Evolutionary conservation across 768 basidiomycete species (phyloP).

Genomic region (Punctularia strigosozonata): DNA sequence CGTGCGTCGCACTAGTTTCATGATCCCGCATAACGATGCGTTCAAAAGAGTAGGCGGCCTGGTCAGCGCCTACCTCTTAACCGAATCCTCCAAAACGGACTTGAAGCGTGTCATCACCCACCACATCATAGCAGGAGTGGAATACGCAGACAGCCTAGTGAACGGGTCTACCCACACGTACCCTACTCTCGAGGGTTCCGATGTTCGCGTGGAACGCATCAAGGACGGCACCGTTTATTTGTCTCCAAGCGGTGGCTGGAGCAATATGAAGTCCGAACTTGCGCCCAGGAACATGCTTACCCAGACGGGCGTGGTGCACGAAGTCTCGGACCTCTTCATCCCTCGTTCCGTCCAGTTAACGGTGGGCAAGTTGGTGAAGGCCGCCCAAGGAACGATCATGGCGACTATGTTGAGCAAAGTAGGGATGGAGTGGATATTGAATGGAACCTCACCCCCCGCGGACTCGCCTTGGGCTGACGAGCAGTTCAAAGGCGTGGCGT

Average conservation of each 20-base stretch:
- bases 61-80: constrained; percentile 77
- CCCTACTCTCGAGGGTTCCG: constrained; percentile 76
- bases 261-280: constrained; percentile 50
- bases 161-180: constrained; percentile 64
- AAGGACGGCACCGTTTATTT: constrained; percentile 35
- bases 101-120: constrained; percentile 79
- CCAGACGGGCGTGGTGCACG: constrained; percentile 83
- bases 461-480: constrained; percentile 52
- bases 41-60: constrained; percentile 79
- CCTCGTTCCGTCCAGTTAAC: constrained; percentile 82
- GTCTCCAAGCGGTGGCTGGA: constrained; percentile 69
- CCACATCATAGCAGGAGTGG: constrained; percentile 66
- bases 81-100: constrained; percentile 67
- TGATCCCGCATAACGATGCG: constrained; percentile 84
- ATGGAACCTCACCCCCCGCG: constrained; percentile 71
- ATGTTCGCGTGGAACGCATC: constrained; percentile 56
- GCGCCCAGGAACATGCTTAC: constrained; percentile 64
- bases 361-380: constrained; percentile 81
- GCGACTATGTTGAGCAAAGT: constrained; percentile 69
- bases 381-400: constrained; percentile 87
- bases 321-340: constrained; percentile 73
- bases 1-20: constrained; percentile 62
- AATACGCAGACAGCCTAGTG: constrained; percentile 53
- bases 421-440: constrained; percentile 83
- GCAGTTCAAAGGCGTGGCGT: constrained; percentile 40